These are phyloP conservation scores for Ambrosia artemisiifolia DNA, from an alignment of 129 eudicot genomes.

Conservation along the genomic window DNA sequence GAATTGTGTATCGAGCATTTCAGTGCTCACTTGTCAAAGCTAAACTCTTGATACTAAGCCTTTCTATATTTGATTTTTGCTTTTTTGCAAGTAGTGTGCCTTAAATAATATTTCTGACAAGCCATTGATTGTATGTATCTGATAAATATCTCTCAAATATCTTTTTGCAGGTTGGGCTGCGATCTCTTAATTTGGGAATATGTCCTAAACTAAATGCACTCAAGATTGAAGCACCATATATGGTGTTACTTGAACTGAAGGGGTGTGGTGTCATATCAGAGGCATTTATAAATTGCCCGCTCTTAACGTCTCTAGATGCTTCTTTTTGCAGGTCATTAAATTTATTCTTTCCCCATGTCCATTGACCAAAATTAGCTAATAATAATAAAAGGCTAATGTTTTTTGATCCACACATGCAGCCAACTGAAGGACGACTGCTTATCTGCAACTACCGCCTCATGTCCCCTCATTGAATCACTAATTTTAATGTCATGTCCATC, in stretches of 20 bases:
- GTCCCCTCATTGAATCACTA: conserved; percentile 84
- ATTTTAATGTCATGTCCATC: conserved; percentile 91
- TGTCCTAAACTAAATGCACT: conserved; percentile 82
- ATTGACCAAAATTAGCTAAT: conserved; percentile 1
- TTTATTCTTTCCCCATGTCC: background rate
- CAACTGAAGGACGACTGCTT: conserved; percentile 86
- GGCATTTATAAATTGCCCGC: conserved; percentile 77
- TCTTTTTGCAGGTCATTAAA: conserved; percentile 89
- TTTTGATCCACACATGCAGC: conserved; percentile 42
- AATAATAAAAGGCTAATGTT: conserved; percentile 15
- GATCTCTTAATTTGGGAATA: conserved; percentile 78
- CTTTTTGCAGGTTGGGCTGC: conserved; percentile 77
- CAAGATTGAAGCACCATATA: conserved; percentile 66
- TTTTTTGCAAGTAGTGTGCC: background rate
- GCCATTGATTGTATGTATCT: conserved; percentile 1
- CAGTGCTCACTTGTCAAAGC: background rate
- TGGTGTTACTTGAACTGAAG: conserved; percentile 91
- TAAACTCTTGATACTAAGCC: background rate
- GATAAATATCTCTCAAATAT: background rate
- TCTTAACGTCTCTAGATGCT: conserved; percentile 84
- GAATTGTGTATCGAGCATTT: conserved; percentile 3
- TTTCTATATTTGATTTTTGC: background rate
- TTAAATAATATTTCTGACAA: background rate
- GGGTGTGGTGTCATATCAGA: conserved; percentile 97
- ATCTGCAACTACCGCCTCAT: conserved; percentile 86